Conservation (phyloP, 495 filamentous ascomycete genomes). For the Penicillium turbatum region DNA sequence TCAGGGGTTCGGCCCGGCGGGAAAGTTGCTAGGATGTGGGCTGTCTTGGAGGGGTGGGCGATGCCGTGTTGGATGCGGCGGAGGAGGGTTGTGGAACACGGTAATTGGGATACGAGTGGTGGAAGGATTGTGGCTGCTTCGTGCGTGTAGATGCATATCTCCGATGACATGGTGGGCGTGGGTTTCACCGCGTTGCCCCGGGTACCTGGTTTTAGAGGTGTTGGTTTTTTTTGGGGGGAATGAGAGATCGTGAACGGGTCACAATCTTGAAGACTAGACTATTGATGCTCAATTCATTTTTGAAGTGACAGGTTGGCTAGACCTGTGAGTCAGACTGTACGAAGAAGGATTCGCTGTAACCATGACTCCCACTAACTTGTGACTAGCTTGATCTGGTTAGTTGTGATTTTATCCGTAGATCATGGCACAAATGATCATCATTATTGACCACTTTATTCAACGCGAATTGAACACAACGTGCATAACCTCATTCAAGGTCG, state of each 20-base stretch:
- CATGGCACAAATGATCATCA: too few species aligned
- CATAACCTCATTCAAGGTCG: too few species aligned
- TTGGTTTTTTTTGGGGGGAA: too few species aligned
- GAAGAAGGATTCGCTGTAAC: too few species aligned
- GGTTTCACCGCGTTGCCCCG: neutral
- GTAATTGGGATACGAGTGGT: slow-evolving; percentile 47
- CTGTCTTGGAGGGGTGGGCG: slow-evolving; percentile 35
- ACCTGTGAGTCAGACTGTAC: neutral
- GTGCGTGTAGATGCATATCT: slow-evolving; percentile 32
- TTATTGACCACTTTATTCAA: too few species aligned
- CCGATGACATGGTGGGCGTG: neutral
- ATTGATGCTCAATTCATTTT: neutral
- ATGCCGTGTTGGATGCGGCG: slow-evolving; percentile 54
- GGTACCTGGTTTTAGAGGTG: slow-evolving; percentile 12
- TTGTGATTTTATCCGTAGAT: too few species aligned
- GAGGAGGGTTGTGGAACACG: slow-evolving; percentile 52
- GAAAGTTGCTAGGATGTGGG: slow-evolving; percentile 43
- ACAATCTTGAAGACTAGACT: neutral
- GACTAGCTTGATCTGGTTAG: neutral
- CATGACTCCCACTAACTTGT: neutral
- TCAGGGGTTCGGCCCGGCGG: slow-evolving; percentile 16
- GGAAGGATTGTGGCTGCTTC: slow-evolving; percentile 37
- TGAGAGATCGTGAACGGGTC: neutral
- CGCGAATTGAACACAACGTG: too few species aligned
- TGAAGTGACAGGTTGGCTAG: slow-evolving; percentile 17